Base-by-base conservation (phyloP, 495 filamentous ascomycete species). In the Penicillium desertorum region DNA sequence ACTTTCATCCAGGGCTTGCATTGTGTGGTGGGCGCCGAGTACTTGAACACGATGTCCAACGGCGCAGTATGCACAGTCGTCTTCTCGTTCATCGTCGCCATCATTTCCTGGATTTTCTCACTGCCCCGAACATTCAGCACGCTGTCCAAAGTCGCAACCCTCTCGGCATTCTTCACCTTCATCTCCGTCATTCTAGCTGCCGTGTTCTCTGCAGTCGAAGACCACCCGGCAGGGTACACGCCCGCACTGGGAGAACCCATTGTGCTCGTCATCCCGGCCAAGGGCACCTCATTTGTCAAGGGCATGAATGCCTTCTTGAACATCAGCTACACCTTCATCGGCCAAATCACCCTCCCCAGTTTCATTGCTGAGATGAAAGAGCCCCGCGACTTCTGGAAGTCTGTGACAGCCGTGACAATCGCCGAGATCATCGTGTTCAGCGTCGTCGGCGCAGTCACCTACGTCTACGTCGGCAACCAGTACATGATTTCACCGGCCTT, bases 331-430 rank as follows among this genome's bases (percentile, higher is more conserved):
- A 96, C 91, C 7, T 94, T 96, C 72, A 94, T 96, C 60, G 91
- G 91, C 4, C 91, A 96, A 68, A 96, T 96, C 69, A 96, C 91
- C 0, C 78, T 96, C 23, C 91, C 91, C 3, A 89, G 86, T 63
- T 96, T 96, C 76, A 96, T 96, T 60, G 91, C 91, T 5, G 91
- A 96, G 68, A 96, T 96, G 91, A 86, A 83, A 66, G 82, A 94
- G 36, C 91, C 91, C 0, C 80, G 79, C 55, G 91, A 96, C 60
- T 96, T 96, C 69, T 91, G 89, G 66, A 95, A 95, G 71, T 90
- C 91, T 22, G 80, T 96, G 3, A 94, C 89, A 77, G 88, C 85
- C 19, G 90, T 93, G 54, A 94, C 91, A 34, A 89, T 94, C 51
- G 85, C 86, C 51, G 91, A 96, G 64, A 76, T 95, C 50, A 84